Evolutionary conservation across 495 filamentous ascomycete species (phyloP).

Genomic region (Neurospora hispaniola): DNA sequence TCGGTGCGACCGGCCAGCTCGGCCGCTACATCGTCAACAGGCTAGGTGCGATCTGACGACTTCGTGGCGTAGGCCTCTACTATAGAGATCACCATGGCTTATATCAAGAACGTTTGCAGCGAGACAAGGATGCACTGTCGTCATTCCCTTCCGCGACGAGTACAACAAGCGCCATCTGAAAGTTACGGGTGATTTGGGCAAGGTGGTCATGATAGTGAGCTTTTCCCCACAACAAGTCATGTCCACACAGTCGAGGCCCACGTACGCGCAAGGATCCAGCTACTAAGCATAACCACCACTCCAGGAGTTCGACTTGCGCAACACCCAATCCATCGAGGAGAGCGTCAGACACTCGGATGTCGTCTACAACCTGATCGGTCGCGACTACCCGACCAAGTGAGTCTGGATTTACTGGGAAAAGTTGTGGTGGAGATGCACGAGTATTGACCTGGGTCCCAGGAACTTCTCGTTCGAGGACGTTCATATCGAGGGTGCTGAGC

Average conservation of each 20-base stretch:
- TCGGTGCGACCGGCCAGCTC: constrained; percentile 92
- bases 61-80: background rate
- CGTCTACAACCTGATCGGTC: constrained; percentile 91
- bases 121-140: constrained; percentile 81
- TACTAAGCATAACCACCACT: constrained; percentile 9
- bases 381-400: constrained; percentile 92
- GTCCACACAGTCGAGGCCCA: background rate
- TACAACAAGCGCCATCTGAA: constrained; percentile 97
- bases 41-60: constrained; percentile 51
- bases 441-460: constrained; percentile 30
- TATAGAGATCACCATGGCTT: constrained; percentile 11
- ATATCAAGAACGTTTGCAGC: constrained; percentile 46
- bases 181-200: constrained; percentile 83
- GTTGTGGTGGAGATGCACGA: background rate
- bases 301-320: constrained; percentile 89
- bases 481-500: constrained; percentile 86
- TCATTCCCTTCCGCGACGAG: constrained; percentile 92
- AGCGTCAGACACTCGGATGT: constrained; percentile 93
- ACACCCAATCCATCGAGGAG: constrained; percentile 93
- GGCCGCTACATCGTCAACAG: constrained; percentile 96
- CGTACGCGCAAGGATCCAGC: background rate
- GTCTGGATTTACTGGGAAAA: constrained; percentile 13
- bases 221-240: background rate
- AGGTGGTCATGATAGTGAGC: constrained; percentile 70
- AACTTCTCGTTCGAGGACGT: constrained; percentile 92